phyloP scores from a whole-genome alignment of 305 asterid species.

The Fraxinus ornus region DNA sequence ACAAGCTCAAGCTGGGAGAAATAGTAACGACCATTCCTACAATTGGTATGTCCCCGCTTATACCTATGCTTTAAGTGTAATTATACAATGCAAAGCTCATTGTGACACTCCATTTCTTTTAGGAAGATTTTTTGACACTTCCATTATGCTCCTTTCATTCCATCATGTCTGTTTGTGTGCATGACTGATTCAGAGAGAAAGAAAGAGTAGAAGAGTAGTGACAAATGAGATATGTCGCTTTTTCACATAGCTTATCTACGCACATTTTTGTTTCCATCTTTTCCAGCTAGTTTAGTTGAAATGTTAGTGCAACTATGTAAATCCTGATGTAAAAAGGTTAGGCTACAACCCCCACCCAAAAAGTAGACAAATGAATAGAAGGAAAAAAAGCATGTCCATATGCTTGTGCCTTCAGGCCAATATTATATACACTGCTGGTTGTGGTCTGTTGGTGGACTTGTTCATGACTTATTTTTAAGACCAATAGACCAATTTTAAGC shows the following conservation, averaged over 20 bases:
- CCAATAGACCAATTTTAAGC: not conserved
- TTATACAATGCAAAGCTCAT: not conserved
- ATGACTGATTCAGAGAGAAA: not conserved
- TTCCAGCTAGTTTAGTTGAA: not conserved
- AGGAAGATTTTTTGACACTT: not conserved
- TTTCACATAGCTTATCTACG: not conserved
- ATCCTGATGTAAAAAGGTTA: not conserved
- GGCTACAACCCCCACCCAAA: not conserved
- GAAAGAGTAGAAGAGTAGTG: not conserved
- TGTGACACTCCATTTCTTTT: not conserved
- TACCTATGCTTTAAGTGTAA: not conserved
- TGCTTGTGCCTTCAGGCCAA: not conserved
- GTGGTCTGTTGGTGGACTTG: not conserved
- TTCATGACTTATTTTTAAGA: not conserved
- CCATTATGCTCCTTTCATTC: not conserved
- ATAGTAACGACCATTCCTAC: slow-evolving; percentile 51
- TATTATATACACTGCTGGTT: not conserved
- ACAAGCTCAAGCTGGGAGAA: slow-evolving; percentile 55
- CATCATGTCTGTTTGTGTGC: not conserved
- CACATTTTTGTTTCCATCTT: not conserved
- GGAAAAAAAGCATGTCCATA: not conserved
- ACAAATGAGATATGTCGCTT: not conserved
- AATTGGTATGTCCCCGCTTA: slow-evolving; percentile 34
- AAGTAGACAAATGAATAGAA: not conserved
- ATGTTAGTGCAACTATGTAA: not conserved